Evolutionary conservation across 345 rosid genomes (phyloP).

Genomic region (Litchi chinensis): DNA sequence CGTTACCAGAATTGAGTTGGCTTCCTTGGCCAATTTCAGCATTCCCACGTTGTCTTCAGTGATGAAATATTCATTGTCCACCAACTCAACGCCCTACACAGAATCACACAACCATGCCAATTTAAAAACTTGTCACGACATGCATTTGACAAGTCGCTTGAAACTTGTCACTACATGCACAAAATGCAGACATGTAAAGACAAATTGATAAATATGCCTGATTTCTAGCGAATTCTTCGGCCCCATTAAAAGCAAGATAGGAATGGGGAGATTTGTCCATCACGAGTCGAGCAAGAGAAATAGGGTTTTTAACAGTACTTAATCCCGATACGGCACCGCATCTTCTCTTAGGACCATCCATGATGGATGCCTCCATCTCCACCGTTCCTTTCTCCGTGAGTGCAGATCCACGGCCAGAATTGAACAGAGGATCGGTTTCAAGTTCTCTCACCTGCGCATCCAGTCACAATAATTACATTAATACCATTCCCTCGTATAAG

Average conservation of each 20-base stretch:
- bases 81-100: conserved; percentile 75
- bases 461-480: neutral
- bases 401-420: conserved; percentile 97
- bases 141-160: neutral
- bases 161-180: neutral
- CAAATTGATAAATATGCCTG: conserved; percentile 44
- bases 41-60: conserved; percentile 88
- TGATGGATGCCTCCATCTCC: conserved; percentile 99
- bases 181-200: neutral
- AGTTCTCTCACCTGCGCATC: conserved; percentile 66
- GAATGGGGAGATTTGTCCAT: conserved; percentile 99
- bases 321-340: conserved; percentile 95
- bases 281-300: conserved; percentile 91
- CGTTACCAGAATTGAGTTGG: conserved; percentile 87
- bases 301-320: conserved; percentile 83
- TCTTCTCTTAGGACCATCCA: conserved; percentile 85
- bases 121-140: neutral
- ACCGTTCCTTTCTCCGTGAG: conserved; percentile 84
- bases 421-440: conserved; percentile 90
- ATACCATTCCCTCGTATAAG: neutral
- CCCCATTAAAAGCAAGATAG: conserved; percentile 88
- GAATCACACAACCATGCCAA: neutral
- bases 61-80: conserved; percentile 77
- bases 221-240: conserved; percentile 82
- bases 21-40: conserved; percentile 86